Percentiles rank a stretch among this genome's conserved stretches.
These are phyloP conservation scores for Phytophthora brassicae DNA, from an alignment of 352 stramenopile species.

Conservation along the genomic window DNA sequence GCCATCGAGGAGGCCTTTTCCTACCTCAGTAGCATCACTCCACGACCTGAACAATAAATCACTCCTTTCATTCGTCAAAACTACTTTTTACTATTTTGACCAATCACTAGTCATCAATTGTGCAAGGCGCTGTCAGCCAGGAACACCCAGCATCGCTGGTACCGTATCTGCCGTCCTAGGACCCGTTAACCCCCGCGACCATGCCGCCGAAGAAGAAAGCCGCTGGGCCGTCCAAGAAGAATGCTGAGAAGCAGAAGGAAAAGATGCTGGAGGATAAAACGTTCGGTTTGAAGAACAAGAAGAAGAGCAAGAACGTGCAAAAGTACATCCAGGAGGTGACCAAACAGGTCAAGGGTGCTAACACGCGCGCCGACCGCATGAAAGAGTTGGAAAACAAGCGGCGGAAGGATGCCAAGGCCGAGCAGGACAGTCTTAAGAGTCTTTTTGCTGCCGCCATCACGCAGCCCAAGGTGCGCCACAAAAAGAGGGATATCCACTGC, in stretches of 20 bases:
- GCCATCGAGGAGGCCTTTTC: conserved; percentile 9
- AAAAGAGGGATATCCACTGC: too few relatives aligned
- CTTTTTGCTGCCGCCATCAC: conserved; percentile 86
- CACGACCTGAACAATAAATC: conserved; percentile 3
- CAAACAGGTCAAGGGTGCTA: conserved; percentile 87
- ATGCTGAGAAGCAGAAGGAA: conserved; percentile 89
- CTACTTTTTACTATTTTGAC: conserved; percentile 8
- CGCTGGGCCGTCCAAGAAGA: conserved; percentile 79
- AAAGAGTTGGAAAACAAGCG: conserved; percentile 74
- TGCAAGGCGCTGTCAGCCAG: conserved; percentile 28
- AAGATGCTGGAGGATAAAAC: conserved; percentile 98
- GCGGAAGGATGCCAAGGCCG: conserved; percentile 86
- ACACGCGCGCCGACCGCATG: conserved; percentile 72
- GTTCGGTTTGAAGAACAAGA: conserved; percentile 99
- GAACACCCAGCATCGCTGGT: conserved; percentile 19
- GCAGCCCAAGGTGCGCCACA: conserved; percentile 68
- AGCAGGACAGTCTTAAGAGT: conserved; percentile 81
- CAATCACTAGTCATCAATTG: conserved; percentile 7
- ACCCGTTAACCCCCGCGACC: not conserved
- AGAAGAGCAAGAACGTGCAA: conserved; percentile 97
- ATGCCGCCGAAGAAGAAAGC: conserved; percentile 83
- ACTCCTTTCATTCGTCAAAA: conserved; percentile 12
- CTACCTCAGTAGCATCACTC: conserved; percentile 9
- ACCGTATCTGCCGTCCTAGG: too few relatives aligned
- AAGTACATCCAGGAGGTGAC: conserved; percentile 91